Percentiles rank a stretch among this genome's conserved stretches.
phyloP scores from a whole-genome alignment of 2,329 filamentous ascomycete genomes.

The Colletotrichum chlorophyti region DNA sequence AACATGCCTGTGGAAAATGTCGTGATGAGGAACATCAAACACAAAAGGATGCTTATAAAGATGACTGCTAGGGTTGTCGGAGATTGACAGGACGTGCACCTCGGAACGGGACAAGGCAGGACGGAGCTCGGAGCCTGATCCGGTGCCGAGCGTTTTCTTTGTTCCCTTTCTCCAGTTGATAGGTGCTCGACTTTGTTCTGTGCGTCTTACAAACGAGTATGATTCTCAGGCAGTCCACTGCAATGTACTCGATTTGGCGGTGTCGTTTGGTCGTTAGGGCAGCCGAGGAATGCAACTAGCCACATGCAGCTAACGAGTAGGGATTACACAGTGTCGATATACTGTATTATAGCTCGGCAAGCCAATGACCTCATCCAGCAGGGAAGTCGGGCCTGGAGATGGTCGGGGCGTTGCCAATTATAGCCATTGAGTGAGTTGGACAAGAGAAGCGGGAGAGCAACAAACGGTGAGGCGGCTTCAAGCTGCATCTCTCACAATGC shows the following conservation, averaged over 20 bases:
- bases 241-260: neutral
- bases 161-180: neutral
- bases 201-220: neutral
- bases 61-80: no score
- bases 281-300: neutral
- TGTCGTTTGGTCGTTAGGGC: no score
- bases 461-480: no score
- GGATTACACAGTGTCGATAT: neutral
- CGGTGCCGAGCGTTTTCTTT: neutral
- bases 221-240: neutral
- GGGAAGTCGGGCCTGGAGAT: conserved; percentile 2
- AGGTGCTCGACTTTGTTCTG: neutral
- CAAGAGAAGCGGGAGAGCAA: no score
- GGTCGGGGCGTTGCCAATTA: neutral
- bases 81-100: no score
- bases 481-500: no score
- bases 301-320: neutral
- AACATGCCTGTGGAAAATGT: no score
- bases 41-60: neutral
- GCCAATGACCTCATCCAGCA: conserved; percentile 5
- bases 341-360: neutral
- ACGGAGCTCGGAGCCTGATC: neutral
- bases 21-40: no score
- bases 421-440: no score
- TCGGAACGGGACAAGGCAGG: neutral